phyloP scores from a whole-genome alignment of 345 rosid genomes.

The Syzygium jambos region DNA sequence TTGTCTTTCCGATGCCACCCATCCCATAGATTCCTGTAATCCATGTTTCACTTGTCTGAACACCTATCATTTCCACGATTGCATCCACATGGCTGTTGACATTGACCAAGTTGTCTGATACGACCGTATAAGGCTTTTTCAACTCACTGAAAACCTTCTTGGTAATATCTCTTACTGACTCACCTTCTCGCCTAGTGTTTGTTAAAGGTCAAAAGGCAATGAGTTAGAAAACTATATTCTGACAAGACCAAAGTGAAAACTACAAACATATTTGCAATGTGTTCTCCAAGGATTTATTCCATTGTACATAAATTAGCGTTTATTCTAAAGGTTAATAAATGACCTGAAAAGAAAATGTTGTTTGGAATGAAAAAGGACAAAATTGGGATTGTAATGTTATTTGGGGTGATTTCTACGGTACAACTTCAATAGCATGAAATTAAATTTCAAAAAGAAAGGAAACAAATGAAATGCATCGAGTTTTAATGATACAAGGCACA shows the following conservation, averaged over 20 bases:
- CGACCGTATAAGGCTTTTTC: background rate
- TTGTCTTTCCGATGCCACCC: slow-evolving; percentile 2
- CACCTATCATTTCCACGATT: background rate
- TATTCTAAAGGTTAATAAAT: no score
- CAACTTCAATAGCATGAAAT: background rate
- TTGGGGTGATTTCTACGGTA: background rate
- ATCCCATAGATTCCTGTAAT: slow-evolving; percentile 2
- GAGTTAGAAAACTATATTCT: background rate
- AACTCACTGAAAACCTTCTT: background rate
- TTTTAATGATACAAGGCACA: background rate
- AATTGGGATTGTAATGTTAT: background rate
- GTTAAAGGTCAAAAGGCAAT: no score
- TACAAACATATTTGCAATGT: background rate
- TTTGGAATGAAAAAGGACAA: background rate
- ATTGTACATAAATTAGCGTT: no score
- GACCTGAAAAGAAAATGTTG: no score
- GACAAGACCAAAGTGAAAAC: background rate
- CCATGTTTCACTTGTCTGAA: background rate
- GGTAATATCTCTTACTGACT: background rate
- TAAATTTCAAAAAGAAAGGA: background rate
- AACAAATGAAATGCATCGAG: background rate
- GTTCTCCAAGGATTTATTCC: no score
- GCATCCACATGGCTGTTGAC: background rate
- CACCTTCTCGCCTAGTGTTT: background rate
- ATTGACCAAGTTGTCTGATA: background rate